Base-by-base conservation (phyloP, 768 basidiomycete species). In the Leccinum aurantiacum region DNA sequence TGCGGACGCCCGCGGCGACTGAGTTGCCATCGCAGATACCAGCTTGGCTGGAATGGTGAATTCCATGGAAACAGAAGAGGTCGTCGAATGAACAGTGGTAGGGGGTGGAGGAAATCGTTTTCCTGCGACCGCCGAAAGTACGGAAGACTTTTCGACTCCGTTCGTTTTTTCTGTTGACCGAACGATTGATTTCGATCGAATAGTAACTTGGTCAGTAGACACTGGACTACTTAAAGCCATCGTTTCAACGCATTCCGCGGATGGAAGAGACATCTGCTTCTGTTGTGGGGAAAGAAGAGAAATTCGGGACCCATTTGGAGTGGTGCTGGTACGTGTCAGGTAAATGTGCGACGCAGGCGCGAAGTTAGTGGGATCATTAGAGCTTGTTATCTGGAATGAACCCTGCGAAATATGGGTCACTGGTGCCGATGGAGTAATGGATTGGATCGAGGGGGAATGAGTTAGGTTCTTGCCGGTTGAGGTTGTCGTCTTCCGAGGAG, bases 21-120 rank as follows among this genome's bases (percentile, higher is more conserved):
- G 69, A 22, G 63, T 59, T 2, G 67, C 65, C 25, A 74, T 69
- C 48, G 65, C 65, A 47, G 56, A 62, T 37, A 60, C 73, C 54
- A 73, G 59, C 62, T 73, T 74, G 53, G 68, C 64, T 48, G 72
- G 73, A 10, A 73, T 66, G 1, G 57, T 65, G 57, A 73, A 73
- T 17, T 61, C 73, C 17, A 59, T 48, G 10, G 71, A 61, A 5
- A 53, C 48, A 5, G 62, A 60, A n/a, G 71, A 61, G 14, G 69
- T 65, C 62, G 52, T 64, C 3, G 65, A 63, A 31, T 50, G 63
- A 24, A 31, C n/a, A 6, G 41, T n/a, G 0, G 37, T 58, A 14
- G 58, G 54, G 6, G 61, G 53, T 3, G 66, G 33, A 14, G 58
- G 17, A 1, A 60, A 25, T 10, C 31, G 22, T 1, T 56, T 57